Base-by-base conservation (phyloP, 2,329 filamentous ascomycete genomes). In the Fusarium proliferatum region DNA sequence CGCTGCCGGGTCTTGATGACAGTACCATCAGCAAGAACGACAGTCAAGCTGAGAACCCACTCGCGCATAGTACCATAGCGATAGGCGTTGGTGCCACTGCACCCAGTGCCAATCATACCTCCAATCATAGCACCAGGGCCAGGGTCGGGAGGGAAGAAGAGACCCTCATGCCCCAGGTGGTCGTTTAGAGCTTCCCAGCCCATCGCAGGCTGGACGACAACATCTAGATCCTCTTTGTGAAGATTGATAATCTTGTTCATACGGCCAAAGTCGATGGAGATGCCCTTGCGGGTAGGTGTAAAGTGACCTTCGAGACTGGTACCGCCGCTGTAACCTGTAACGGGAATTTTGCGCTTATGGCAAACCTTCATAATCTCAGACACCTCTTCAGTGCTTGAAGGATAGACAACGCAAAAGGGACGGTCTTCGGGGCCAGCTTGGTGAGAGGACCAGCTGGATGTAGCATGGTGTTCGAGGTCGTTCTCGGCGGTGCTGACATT, bases 51-150 rank as follows among this genome's bases (percentile, higher is more conserved):
- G 28, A 97, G 84, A 17, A 97, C 95, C 95, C 95, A 97, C 80
- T 97, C 95, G 71, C 94, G 91, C 94, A 97, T 97, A 5, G 95
- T 97, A 71, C 95, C 95, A 81, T 97, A 97, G 65, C 95, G 89
- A 84, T 97, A 97, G 21, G 95, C 92, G 81, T 97, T 97, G 19
- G 95, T 97, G 67, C 95, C 95, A 79, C 87, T 89, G 84, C 88
- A 90, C 41, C 88, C 88, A 6, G 93, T 95, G 28, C 92, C 93
- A 39, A 95, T 90, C 93, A 95, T 95, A 62, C 95, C 95, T 64
- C 95, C 95, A 77, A 98, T 97, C 91, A 94, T 94, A 69, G 95
- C 95, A 23, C 95, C 94, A 59, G 95, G 95, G 60, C 95, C 95
- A 23, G 95, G 95, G 81, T 97, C 95, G 2, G 94, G 95, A 28